Conservation (phyloP, 257 asterid species). For the Fraxinus pennsylvanica region DNA sequence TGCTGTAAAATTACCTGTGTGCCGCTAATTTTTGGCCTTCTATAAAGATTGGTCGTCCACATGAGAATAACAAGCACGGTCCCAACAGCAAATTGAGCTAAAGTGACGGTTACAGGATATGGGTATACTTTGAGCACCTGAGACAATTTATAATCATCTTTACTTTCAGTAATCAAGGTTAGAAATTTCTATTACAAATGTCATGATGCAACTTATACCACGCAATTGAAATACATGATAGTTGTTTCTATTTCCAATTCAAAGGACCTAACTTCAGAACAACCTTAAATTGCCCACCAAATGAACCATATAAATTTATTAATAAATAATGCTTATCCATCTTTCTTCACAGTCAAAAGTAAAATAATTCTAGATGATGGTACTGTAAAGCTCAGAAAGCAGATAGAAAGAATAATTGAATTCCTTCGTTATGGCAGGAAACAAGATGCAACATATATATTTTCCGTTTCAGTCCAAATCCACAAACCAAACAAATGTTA, state of each 20-base stretch:
- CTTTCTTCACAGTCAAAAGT: background rate
- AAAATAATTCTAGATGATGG: background rate
- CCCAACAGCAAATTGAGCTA: constrained; percentile 86
- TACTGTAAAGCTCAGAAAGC: background rate
- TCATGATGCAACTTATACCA: background rate
- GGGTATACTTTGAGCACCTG: constrained; percentile 84
- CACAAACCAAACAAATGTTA: background rate
- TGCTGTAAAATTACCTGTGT: constrained; percentile 55
- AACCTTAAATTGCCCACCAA: background rate
- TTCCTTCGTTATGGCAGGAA: background rate
- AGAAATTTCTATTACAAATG: background rate
- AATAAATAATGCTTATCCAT: background rate
- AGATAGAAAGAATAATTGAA: background rate
- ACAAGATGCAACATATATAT: background rate
- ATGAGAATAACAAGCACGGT: constrained; percentile 63
- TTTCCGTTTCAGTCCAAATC: background rate
- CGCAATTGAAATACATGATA: background rate
- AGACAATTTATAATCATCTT: constrained; percentile 20
- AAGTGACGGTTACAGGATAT: constrained; percentile 82
- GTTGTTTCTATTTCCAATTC: background rate
- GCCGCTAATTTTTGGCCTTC: constrained; percentile 83
- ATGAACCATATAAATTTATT: background rate
- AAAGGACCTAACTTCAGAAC: background rate
- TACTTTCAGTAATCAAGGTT: constrained; percentile 9
- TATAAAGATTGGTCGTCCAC: constrained; percentile 88